A percentile compares a stretch with the other conserved stretches of the same genome.
Conservation (phyloP, 345 rosid genomes). For the Erysimum cheiranthoides region DNA sequence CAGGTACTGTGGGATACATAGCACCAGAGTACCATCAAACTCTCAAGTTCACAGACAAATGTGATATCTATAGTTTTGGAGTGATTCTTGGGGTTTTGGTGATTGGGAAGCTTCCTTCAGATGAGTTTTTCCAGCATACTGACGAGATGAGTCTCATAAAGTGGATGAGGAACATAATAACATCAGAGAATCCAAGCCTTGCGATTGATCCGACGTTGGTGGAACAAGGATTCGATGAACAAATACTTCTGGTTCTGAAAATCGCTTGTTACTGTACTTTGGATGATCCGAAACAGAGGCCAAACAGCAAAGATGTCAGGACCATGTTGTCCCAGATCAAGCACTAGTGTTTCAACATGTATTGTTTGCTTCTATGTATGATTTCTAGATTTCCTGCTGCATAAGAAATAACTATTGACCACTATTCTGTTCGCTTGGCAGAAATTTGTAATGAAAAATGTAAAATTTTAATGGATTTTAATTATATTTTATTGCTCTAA, state of each 20-base stretch:
- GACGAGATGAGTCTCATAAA: constrained; percentile 69
- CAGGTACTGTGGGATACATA: constrained; percentile 92
- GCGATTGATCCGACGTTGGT: constrained; percentile 69
- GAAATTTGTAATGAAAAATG: constrained; percentile 32
- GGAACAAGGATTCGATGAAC: constrained; percentile 73
- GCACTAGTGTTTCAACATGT: constrained; percentile 35
- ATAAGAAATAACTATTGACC: constrained; percentile 20
- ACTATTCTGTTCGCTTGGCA: constrained; percentile 21
- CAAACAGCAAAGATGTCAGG: constrained; percentile 77
- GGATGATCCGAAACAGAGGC: constrained; percentile 87
- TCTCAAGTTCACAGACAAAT: constrained; percentile 81
- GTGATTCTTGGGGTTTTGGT: constrained; percentile 75
- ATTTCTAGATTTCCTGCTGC: constrained; percentile 9
- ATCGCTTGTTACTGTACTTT: constrained; percentile 84
- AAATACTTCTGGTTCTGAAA: constrained; percentile 77
- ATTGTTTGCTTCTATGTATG: constrained; percentile 15
- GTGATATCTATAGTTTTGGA: constrained; percentile 89
- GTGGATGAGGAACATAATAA: constrained; percentile 80
- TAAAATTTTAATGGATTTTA: constrained; percentile 11
- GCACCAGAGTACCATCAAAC: constrained; percentile 92
- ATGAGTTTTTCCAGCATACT: constrained; percentile 77
- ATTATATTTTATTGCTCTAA: constrained; percentile 33
- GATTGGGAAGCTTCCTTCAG: constrained; percentile 88
- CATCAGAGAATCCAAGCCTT: constrained; percentile 63
- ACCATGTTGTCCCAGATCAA: constrained; percentile 76